Evolutionary conservation across 495 filamentous ascomycete species (phyloP).

Genomic region (Neurospora intermedia): DNA sequence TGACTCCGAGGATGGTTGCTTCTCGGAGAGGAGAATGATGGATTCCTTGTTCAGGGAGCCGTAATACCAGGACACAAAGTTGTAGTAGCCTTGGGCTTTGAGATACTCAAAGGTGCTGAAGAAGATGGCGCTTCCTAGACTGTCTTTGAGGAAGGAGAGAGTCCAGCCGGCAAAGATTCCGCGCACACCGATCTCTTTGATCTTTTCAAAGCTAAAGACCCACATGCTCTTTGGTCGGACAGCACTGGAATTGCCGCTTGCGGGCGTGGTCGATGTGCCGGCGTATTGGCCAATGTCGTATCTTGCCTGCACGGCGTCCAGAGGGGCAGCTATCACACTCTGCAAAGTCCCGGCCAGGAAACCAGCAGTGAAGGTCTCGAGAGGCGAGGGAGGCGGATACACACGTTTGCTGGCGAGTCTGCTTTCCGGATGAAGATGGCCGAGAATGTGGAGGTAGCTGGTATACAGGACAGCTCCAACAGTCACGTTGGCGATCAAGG

Average conservation of each 20-base stretch:
- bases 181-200: conserved; percentile 64
- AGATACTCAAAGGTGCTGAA: conserved; percentile 80
- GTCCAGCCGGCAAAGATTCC: conserved; percentile 79
- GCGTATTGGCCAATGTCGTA: conserved; percentile 40
- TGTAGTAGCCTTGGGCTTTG: conserved; percentile 77
- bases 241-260: conserved; percentile 17
- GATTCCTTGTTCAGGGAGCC: conserved; percentile 41
- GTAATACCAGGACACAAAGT: conserved; percentile 69
- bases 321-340: conserved; percentile 68
- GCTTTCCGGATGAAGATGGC: conserved; percentile 59
- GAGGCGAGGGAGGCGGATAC: conserved; percentile 60
- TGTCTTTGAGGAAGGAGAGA: conserved; percentile 69
- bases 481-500: conserved; percentile 73
- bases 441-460: conserved; percentile 72
- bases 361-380: conserved; percentile 63
- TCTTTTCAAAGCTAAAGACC: conserved; percentile 63
- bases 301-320: conserved; percentile 80
- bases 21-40: conserved; percentile 30
- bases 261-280: not conserved
- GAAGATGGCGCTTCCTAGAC: conserved; percentile 71
- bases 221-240: conserved; percentile 66
- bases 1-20: conserved; percentile 19
- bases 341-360: conserved; percentile 69
- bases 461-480: conserved; percentile 83
- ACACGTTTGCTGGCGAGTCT: conserved; percentile 55